phyloP scores from a whole-genome alignment of 2,329 filamentous ascomycete species.

The Teratosphaeria zuluensis region DNA sequence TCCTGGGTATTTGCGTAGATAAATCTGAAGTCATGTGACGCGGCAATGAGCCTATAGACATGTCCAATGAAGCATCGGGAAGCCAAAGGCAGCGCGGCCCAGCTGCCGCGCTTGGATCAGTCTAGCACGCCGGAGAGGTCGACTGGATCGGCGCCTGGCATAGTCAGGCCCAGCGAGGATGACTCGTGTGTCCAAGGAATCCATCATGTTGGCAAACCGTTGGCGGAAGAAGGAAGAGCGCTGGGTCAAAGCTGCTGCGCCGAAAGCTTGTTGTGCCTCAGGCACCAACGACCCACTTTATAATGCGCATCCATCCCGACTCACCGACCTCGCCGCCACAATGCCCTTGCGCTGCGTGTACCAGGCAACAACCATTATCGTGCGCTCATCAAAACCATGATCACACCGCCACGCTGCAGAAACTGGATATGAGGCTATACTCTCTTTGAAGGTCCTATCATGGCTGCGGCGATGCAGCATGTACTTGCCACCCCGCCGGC shows the following conservation, averaged over 20 bases:
- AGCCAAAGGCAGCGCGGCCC: background rate
- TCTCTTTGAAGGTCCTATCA: background rate
- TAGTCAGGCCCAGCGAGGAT: no score
- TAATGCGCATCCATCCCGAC: background rate
- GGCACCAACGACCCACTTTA: background rate
- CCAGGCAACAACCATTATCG: background rate
- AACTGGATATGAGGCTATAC: background rate
- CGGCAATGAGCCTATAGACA: background rate
- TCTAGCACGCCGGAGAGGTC: background rate
- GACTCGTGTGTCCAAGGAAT: no score
- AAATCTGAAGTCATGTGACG: background rate
- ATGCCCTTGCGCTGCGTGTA: background rate
- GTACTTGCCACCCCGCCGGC: background rate
- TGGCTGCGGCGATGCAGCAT: conserved; percentile 3
- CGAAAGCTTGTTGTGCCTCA: background rate
- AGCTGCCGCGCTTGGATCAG: background rate
- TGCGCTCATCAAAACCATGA: background rate
- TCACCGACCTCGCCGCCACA: background rate
- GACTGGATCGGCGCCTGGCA: no score
- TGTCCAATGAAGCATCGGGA: background rate
- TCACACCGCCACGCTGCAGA: background rate
- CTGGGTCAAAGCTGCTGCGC: background rate
- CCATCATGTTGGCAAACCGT: no score
- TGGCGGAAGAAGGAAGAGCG: no score
- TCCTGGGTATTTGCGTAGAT: background rate